phyloP scores from a whole-genome alignment of 164 flowering plant genomes.

The Piper betle region DNA sequence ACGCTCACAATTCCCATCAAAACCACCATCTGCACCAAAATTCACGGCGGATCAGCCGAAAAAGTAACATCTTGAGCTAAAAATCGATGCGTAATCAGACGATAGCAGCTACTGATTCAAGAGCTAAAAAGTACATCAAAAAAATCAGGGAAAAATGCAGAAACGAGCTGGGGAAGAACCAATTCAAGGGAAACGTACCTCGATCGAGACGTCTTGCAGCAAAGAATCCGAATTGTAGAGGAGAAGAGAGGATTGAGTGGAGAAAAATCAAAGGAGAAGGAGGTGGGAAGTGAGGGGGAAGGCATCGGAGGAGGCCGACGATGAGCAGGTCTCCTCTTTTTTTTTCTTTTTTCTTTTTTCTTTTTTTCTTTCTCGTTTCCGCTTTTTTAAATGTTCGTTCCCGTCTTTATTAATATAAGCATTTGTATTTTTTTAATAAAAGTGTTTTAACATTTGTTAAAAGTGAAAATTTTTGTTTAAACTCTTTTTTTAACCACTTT shows the following conservation, averaged over 20 bases:
- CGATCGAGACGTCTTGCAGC: conserved; percentile 5
- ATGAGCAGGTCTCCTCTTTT: conserved; percentile 15
- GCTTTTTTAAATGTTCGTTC: conserved; percentile 2
- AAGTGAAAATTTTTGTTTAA: too few species aligned
- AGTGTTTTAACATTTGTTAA: not conserved
- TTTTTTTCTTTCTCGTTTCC: conserved; percentile 3
- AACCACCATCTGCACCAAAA: too few species aligned
- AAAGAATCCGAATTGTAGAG: not conserved
- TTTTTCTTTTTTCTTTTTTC: conserved; percentile 8
- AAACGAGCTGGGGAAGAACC: too few species aligned
- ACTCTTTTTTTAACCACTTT: not conserved
- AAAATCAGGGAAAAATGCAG: too few species aligned
- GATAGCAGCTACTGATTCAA: too few species aligned
- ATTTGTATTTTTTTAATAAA: not conserved
- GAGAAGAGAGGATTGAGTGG: not conserved
- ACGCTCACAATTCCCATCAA: too few species aligned
- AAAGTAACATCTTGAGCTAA: too few species aligned
- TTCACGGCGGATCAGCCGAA: too few species aligned
- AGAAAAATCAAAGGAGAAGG: conserved; percentile 2
- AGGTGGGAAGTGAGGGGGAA: not conserved
- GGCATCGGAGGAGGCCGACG: conserved; percentile 6
- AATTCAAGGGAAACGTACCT: conserved; percentile 9
- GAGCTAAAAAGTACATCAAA: too few species aligned
- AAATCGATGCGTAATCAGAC: too few species aligned
- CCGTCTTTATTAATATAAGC: not conserved